These are phyloP conservation scores for Teratosphaeria pseudoeucalypti DNA, from an alignment of 2,329 filamentous ascomycete species.

Conservation along the genomic window DNA sequence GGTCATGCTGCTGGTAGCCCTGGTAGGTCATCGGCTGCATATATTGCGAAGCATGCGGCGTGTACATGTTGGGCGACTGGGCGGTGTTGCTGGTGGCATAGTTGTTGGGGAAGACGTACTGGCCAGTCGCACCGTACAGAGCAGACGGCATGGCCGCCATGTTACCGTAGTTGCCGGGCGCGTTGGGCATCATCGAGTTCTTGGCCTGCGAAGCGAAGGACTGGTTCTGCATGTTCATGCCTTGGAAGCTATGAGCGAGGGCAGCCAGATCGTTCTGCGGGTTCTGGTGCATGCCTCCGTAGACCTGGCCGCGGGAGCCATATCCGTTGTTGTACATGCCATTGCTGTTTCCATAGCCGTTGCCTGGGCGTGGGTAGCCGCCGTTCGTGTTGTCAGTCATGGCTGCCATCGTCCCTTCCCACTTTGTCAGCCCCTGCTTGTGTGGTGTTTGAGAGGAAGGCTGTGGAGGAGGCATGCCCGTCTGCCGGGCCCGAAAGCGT, in stretches of 20 bases:
- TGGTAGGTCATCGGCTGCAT: slow-evolving; percentile 34
- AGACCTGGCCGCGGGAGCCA: slow-evolving; percentile 19
- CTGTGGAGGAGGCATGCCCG: neutral
- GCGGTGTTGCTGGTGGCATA: slow-evolving; percentile 15
- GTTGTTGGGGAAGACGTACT: slow-evolving; percentile 24
- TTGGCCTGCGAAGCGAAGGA: slow-evolving; percentile 26
- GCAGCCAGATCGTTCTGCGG: slow-evolving; percentile 24
- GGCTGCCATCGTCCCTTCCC: slow-evolving; percentile 18
- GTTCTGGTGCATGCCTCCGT: slow-evolving; percentile 24
- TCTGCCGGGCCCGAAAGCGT: neutral
- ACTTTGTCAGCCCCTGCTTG: neutral
- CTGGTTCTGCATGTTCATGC: slow-evolving; percentile 27
- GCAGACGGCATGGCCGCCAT: slow-evolving; percentile 21
- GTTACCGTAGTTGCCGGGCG: slow-evolving; percentile 18
- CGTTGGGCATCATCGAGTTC: slow-evolving; percentile 23
- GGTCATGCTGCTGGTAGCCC: slow-evolving; percentile 35
- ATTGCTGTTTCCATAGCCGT: slow-evolving; percentile 20
- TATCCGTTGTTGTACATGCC: slow-evolving; percentile 22
- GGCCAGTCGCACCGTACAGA: slow-evolving; percentile 22
- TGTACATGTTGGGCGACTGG: slow-evolving; percentile 35
- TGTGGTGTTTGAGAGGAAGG: neutral
- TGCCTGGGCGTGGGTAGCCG: slow-evolving; percentile 21
- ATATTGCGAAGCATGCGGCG: slow-evolving; percentile 31
- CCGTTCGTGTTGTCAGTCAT: slow-evolving; percentile 24
- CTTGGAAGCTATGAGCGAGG: slow-evolving; percentile 30